Evolutionary conservation across 805 yeast species (phyloP).

Genomic region (Candida anglica): DNA sequence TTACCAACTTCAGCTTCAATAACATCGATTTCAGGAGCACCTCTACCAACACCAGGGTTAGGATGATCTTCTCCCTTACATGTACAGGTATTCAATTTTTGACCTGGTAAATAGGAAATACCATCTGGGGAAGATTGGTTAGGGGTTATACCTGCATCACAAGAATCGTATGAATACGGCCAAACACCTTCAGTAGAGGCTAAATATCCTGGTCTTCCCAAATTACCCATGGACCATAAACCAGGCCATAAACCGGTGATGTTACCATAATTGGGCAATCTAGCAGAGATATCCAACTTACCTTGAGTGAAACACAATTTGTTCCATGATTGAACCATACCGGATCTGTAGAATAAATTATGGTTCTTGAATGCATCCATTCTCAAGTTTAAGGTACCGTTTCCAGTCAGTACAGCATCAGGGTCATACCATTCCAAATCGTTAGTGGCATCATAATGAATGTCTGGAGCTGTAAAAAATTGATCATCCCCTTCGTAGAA

Average conservation of each 20-base stretch:
- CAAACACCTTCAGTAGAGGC: conserved; percentile 90
- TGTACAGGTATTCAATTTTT: conserved; percentile 69
- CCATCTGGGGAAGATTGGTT: conserved; percentile 92
- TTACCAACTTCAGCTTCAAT: conserved; percentile 81
- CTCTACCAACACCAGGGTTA: conserved; percentile 81
- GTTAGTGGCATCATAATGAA: conserved; percentile 80
- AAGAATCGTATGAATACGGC: conserved; percentile 85
- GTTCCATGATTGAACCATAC: conserved; percentile 93
- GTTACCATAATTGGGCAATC: conserved; percentile 74
- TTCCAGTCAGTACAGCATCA: conserved; percentile 74
- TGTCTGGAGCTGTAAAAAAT: conserved; percentile 81
- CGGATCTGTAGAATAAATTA: conserved; percentile 77
- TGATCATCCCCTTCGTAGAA: conserved; percentile 91
- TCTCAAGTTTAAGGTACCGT: conserved; percentile 65
- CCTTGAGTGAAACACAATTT: conserved; percentile 88
- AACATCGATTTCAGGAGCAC: conserved; percentile 93
- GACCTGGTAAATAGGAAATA: conserved; percentile 82
- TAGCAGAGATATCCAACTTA: conserved; percentile 66
- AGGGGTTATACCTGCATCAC: conserved; percentile 94
- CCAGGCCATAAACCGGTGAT: conserved; percentile 95
- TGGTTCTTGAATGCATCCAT: conserved; percentile 85
- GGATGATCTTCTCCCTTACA: conserved; percentile 87
- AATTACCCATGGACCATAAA: conserved; percentile 89
- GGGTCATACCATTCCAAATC: conserved; percentile 97
- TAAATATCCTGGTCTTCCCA: conserved; percentile 87